Evolutionary conservation across 1,284 basidiomycete genomes (phyloP).

Genomic region (Cryptococcus amylolentus): DNA sequence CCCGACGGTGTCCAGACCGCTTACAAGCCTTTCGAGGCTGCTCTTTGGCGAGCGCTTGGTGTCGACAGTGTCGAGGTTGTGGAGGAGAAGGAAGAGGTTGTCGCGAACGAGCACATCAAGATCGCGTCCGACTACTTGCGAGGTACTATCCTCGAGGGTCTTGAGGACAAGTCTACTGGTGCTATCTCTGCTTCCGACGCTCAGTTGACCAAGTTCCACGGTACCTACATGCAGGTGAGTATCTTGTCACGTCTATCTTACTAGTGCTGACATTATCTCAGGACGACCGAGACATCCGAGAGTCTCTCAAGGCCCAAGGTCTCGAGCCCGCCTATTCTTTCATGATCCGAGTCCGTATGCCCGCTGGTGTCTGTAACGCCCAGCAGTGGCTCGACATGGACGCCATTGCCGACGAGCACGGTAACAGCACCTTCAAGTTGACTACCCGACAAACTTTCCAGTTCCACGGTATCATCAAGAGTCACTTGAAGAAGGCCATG

Average conservation of each 20-base stretch:
- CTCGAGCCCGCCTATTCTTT: conserved; percentile 95
- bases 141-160: conserved; percentile 90
- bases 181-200: conserved; percentile 84
- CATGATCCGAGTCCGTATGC: conserved; percentile 97
- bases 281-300: conserved; percentile 96
- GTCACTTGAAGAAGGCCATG: conserved; percentile 91
- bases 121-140: conserved; percentile 91
- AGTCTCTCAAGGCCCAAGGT: conserved; percentile 88
- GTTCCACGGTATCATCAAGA: conserved; percentile 97
- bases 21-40: conserved; percentile 91
- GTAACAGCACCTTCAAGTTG: conserved; percentile 92
- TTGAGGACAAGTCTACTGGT: conserved; percentile 81
- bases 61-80: conserved; percentile 85
- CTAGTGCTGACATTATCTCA: conserved; percentile 30
- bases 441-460: conserved; percentile 99
- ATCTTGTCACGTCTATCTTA: background rate
- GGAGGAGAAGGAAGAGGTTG: conserved; percentile 91
- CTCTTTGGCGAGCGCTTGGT: conserved; percentile 89
- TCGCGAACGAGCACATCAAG: conserved; percentile 99
- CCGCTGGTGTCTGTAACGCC: conserved; percentile 88
- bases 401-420: conserved; percentile 91
- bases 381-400: conserved; percentile 95
- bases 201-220: conserved; percentile 98
- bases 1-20: conserved; percentile 94
- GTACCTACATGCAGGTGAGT: conserved; percentile 77